Evolutionary conservation across 2,329 filamentous ascomycete species (phyloP).

Genomic region (Aspergillus fructus): DNA sequence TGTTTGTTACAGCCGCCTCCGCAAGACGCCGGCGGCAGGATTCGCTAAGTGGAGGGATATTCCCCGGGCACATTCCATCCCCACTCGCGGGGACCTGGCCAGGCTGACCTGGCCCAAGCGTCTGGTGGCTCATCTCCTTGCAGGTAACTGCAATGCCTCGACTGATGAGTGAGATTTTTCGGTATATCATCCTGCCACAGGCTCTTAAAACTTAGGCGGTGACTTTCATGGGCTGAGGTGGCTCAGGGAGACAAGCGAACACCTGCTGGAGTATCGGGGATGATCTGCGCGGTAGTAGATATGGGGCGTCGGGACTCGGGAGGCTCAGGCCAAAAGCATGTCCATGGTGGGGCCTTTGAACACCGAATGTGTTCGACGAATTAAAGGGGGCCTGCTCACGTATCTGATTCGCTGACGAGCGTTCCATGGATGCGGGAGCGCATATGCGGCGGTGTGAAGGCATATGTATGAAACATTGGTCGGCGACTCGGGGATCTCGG

Average conservation of each 20-base stretch:
- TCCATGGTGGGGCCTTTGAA: too few relatives aligned
- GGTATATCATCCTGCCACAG: too few relatives aligned
- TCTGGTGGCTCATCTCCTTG: not conserved
- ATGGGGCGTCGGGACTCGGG: not conserved
- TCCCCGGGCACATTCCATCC: not conserved
- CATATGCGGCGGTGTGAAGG: not conserved
- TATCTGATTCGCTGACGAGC: not conserved
- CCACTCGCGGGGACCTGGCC: not conserved
- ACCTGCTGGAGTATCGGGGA: not conserved
- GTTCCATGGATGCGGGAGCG: not conserved
- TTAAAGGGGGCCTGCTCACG: not conserved
- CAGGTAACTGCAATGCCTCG: not conserved
- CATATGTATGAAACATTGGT: constrained; percentile 1
- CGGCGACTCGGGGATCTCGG: constrained; percentile 13
- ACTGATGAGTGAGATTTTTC: not conserved
- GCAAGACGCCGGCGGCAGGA: not conserved
- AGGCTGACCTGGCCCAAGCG: not conserved
- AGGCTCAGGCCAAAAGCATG: too few relatives aligned
- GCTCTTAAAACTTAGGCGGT: not conserved
- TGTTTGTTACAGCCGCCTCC: too few relatives aligned
- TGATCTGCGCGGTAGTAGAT: not conserved
- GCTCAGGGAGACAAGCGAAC: not conserved
- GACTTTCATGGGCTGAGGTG: not conserved
- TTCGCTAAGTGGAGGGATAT: not conserved
- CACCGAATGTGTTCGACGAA: not conserved